These are phyloP conservation scores for Dactylellina parvicollis DNA, from an alignment of 2,329 filamentous ascomycete genomes.

Conservation along the genomic window DNA sequence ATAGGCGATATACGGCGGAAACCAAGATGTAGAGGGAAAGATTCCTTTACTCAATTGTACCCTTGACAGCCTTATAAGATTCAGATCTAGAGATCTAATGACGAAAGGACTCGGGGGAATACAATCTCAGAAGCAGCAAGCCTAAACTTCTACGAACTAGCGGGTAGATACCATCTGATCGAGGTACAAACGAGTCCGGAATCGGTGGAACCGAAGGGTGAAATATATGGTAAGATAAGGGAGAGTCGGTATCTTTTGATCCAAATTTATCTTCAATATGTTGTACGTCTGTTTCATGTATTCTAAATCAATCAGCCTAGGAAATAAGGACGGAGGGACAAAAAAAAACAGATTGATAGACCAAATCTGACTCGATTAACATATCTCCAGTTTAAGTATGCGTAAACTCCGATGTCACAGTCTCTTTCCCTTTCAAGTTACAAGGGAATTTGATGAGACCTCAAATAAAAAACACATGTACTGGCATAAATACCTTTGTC, in stretches of 20 bases:
- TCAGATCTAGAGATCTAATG: constrained; percentile 1
- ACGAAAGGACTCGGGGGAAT: background rate
- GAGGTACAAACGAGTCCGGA: background rate
- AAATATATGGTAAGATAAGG: no score
- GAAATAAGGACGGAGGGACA: no score
- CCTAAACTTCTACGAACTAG: background rate
- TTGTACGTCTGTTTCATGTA: no score
- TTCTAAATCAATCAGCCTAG: no score
- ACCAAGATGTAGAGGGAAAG: background rate
- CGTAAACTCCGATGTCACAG: background rate
- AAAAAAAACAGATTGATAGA: no score
- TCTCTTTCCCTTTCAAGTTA: background rate
- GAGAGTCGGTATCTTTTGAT: no score
- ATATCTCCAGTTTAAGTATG: background rate
- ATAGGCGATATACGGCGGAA: background rate
- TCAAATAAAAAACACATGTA: background rate
- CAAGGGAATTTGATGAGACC: background rate
- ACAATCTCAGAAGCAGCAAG: background rate
- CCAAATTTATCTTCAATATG: no score
- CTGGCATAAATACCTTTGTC: constrained; percentile 33
- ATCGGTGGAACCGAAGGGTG: constrained; percentile 1
- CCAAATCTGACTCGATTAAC: no score
- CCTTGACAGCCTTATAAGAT: constrained; percentile 43
- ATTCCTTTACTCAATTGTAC: background rate
- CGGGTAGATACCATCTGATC: constrained; percentile 14